Evolutionary conservation across 257 asterid species (phyloP).

Genomic region (Henckelia pumila): DNA sequence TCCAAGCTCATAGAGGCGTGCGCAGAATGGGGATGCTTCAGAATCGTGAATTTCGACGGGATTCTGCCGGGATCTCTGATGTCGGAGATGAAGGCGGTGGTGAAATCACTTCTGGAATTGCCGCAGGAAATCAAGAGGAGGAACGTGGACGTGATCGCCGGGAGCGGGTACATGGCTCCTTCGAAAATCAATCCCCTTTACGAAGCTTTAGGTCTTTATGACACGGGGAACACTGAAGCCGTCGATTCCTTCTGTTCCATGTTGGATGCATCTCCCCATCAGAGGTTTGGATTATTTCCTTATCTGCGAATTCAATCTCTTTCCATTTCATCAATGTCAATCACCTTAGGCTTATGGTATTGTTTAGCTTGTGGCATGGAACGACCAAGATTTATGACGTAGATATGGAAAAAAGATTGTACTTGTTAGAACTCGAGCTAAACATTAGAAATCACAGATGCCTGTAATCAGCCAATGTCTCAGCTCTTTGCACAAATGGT

Average conservation of each 20-base stretch:
- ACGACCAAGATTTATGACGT: too few relatives aligned
- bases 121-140: constrained; percentile 45
- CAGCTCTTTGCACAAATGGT: too few relatives aligned
- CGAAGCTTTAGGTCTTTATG: constrained; percentile 67
- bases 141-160: constrained; percentile 43
- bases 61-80: constrained; percentile 33
- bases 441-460: too few relatives aligned
- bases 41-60: constrained; percentile 38
- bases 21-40: constrained; percentile 61
- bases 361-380: too few relatives aligned
- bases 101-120: constrained; percentile 37
- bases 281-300: constrained; percentile 38
- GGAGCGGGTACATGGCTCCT: constrained; percentile 69
- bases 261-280: constrained; percentile 46
- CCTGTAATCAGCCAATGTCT: too few relatives aligned
- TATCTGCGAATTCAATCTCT: not conserved
- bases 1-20: constrained; percentile 42
- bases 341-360: too few relatives aligned
- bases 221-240: constrained; percentile 40
- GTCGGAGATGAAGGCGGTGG: constrained; percentile 45
- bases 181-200: constrained; percentile 50
- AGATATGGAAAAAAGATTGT: too few relatives aligned
- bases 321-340: not conserved
- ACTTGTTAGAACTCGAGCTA: too few relatives aligned
- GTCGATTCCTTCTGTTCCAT: constrained; percentile 46